Percentiles rank a stretch among this genome's conserved stretches.
These are phyloP conservation scores for Ilyonectria destructans DNA, from an alignment of 2,329 filamentous ascomycete species.

Conservation along the genomic window DNA sequence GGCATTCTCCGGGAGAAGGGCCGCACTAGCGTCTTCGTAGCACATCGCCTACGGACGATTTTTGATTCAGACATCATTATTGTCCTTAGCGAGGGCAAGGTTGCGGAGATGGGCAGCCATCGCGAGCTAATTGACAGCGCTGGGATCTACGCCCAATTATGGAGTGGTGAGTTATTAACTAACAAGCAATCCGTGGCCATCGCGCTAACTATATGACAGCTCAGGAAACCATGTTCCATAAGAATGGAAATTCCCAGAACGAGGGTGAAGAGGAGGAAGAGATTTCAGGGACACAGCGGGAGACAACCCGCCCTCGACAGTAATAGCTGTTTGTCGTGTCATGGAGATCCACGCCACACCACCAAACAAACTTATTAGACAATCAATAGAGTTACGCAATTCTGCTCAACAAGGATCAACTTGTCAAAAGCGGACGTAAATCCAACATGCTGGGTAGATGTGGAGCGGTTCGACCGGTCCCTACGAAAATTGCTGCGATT, in stretches of 20 bases:
- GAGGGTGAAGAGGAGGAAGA: conserved; percentile 49
- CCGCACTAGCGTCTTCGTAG: conserved; percentile 94
- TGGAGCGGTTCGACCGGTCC: conserved; percentile 4
- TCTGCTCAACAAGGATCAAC: conserved; percentile 7
- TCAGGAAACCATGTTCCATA: conserved; percentile 74
- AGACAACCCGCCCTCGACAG: neutral
- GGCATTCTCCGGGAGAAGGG: conserved; percentile 90
- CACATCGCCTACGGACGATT: conserved; percentile 92
- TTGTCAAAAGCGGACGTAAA: conserved; percentile 13
- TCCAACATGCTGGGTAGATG: conserved; percentile 13
- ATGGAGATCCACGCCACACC: conserved; percentile 12
- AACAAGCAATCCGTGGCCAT: neutral
- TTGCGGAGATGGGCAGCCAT: conserved; percentile 94
- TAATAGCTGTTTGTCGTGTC: conserved; percentile 3
- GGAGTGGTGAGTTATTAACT: conserved; percentile 78
- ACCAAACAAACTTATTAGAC: conserved; percentile 24
- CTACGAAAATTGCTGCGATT: conserved; percentile 15
- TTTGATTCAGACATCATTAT: conserved; percentile 95
- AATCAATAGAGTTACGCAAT: conserved; percentile 30
- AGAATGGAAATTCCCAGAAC: conserved; percentile 62
- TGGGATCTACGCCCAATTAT: conserved; percentile 90
- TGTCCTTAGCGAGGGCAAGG: conserved; percentile 85
- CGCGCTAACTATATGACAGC: conserved; percentile 58
- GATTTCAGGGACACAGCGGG: conserved; percentile 29
- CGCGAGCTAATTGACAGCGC: conserved; percentile 83